Base-by-base conservation (phyloP, 345 rosid species). In the Bretschneidera sinensis region DNA sequence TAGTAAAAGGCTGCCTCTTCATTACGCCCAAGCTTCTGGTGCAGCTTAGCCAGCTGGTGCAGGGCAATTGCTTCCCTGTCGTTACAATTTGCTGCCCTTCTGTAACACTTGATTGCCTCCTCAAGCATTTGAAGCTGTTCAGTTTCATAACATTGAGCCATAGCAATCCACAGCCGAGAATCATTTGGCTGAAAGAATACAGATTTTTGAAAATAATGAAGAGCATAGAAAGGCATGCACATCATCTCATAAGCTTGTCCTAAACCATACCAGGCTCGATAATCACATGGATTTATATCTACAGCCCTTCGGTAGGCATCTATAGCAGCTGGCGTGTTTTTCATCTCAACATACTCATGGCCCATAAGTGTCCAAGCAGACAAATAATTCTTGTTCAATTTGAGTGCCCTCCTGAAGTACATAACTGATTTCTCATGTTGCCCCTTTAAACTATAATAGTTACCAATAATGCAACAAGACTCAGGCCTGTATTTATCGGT, bases 351-450 rank as follows among this genome's bases (percentile, higher is more conserved):
- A 65, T 85, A 94, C 60, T 90, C 99, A 31, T 94, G 99, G 21
- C 99, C 99, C 95, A 94, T 88, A 51, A 94, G 88, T 13, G 97
- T 94, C 99, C 99, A 94, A 53, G 97, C 97, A 55, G 97, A 85
- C 57, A 90, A 79, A 71, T 82, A 90, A 45, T 86, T 91, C 79
- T 78, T 94, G 73, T 90, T 86, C 74, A 94, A 67, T 70, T 88
- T 88, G 54, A 94, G 95, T n/a, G 96, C 99, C 84, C 99, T 88
- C 75, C 85, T 79, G 68, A 90, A 94, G 72, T 94, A 94, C 83
- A 85, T 68, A 14, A 90, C 92, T 21, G 99, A 83, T 70, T 90
- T 94, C 67, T 94, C 95, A 66, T 94, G 99, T 70, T 80, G 89
- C 61, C 99, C 97, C 67, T 90, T 94, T 65, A 94, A 83, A 78